Evolutionary conservation across 306 rosid species (phyloP).

Genomic region (Styphnolobium japonicum): DNA sequence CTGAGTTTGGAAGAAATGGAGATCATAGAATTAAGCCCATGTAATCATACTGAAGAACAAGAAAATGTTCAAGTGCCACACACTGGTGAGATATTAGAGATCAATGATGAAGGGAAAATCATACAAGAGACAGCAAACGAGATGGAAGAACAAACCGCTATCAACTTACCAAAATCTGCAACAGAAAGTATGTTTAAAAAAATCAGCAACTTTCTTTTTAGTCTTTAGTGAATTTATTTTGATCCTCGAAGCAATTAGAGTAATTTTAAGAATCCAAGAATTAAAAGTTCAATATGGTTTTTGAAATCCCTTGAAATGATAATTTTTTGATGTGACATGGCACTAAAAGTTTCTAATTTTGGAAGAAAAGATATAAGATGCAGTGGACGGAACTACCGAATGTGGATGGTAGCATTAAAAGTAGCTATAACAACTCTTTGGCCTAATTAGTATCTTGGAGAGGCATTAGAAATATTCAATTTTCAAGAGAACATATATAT

Average conservation of each 20-base stretch:
- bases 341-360: neutral
- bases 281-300: neutral
- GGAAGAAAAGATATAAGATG: neutral
- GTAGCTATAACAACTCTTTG: neutral
- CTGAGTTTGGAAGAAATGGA: neutral
- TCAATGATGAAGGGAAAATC: neutral
- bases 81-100: neutral
- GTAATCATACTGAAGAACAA: slow-evolving; percentile 6
- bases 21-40: slow-evolving; percentile 1
- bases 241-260: neutral
- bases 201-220: neutral
- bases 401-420: neutral
- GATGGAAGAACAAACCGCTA: neutral
- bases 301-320: neutral
- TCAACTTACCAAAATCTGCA: neutral
- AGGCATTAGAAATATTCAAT: neutral
- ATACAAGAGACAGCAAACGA: neutral
- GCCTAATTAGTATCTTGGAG: neutral
- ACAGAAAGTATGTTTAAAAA: neutral
- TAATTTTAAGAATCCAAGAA: neutral
- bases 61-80: neutral
- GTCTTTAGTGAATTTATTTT: neutral
- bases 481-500: neutral
- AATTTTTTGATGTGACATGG: neutral
- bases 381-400: neutral